Base-by-base conservation (phyloP, 371 early-diverging fungal species). In the Syncephalastrum sp. region DNA sequence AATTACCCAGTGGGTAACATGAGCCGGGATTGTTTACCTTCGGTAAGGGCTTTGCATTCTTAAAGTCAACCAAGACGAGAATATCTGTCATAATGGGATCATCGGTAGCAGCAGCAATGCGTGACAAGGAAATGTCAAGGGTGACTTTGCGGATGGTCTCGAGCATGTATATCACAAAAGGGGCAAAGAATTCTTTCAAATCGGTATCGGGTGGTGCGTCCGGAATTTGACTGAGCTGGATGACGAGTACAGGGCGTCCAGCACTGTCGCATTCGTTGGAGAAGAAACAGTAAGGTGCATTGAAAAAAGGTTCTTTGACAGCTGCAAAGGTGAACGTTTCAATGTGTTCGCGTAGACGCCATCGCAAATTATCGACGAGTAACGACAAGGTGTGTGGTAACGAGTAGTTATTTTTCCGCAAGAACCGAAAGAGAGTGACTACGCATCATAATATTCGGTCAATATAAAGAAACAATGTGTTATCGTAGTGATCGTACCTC, bases 401-500 rank as follows among this genome's bases (percentile, higher is more conserved):
- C 4, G 70, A 69, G 41, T 55, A 75, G 7, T 67, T 63, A 27
- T 71, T 69, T 47, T 69, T 70, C 5, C 65, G 62, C 14, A 79
- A 50, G 54, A 62, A 75, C 8, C 79, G 75, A 60, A 78, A 79
- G 16, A 79, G 42, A 5, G 67, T 75, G 0, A 68, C 79, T 79
- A 61, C 21, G 17, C 10, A 45, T 52, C 13, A 21, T 17, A 13
- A 55, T 15, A 38, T 24, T 5, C 19, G 8, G 13, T 13, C 10
- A 15, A 21, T 42, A 3, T 24, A 12, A 13, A 6, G 4, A 21
- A 41, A 16, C n/a, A 3, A 23, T 16, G 42, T 3, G 14, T 38
- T 42, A 53, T 0, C 12, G 21, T 21, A 21, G 21, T 21, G 1
- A 21, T 21, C 33, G 27, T 53, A 74, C 78, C 64, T 67, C 59